Conservation (phyloP, 2,329 filamentous ascomycete species). For the Fusarium sp. region DNA sequence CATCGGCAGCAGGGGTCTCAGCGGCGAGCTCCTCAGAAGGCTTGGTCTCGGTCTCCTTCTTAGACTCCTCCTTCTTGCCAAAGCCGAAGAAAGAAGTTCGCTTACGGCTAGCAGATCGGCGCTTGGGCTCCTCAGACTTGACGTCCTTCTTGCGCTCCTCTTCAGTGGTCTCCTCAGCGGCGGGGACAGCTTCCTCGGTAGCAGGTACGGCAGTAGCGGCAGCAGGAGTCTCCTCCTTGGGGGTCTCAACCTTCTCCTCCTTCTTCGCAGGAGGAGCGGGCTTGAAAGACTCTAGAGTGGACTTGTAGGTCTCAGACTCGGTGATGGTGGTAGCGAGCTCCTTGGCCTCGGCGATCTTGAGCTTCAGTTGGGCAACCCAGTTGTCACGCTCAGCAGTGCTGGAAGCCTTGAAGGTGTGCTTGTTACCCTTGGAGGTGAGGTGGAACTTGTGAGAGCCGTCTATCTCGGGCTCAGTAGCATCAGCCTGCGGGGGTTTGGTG, state of each 20-base stretch:
- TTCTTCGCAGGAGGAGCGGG: constrained; percentile 56
- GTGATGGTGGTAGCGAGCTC: constrained; percentile 76
- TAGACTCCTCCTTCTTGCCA: constrained; percentile 60
- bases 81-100: constrained; percentile 71
- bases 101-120: constrained; percentile 71
- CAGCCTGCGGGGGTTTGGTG: constrained; percentile 53
- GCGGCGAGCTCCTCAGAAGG: constrained; percentile 46
- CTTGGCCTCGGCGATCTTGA: constrained; percentile 86
- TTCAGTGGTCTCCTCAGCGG: constrained; percentile 49
- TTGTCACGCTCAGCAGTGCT: constrained; percentile 82
- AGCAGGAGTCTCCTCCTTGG: constrained; percentile 47
- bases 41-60: constrained; percentile 58
- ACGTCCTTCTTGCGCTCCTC: constrained; percentile 55
- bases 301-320: constrained; percentile 88
- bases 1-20: constrained; percentile 49
- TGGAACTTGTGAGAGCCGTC: constrained; percentile 84
- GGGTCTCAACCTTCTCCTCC: constrained; percentile 52
- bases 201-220: constrained; percentile 42
- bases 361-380: constrained; percentile 87
- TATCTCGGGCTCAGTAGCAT: constrained; percentile 75
- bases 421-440: constrained; percentile 85
- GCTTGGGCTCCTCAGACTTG: constrained; percentile 68
- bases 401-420: constrained; percentile 91
- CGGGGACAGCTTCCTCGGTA: constrained; percentile 35
- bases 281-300: constrained; percentile 76